A percentile compares a stretch with the other conserved stretches of the same genome.
These are phyloP conservation scores for Zymoseptoria tritici DNA, from an alignment of 2,329 filamentous ascomycete species.

Conservation along the genomic window DNA sequence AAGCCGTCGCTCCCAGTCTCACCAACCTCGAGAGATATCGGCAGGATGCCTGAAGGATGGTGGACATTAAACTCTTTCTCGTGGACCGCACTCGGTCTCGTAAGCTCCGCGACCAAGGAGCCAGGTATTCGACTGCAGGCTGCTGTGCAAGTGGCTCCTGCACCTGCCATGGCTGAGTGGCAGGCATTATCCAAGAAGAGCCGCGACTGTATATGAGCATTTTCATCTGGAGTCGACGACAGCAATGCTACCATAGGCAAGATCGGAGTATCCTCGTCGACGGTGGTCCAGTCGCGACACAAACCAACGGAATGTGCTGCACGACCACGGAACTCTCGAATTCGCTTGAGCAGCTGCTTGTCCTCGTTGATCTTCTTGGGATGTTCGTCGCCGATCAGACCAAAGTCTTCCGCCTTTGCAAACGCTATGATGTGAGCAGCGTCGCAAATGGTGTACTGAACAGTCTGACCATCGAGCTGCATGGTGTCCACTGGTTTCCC, in stretches of 20 bases:
- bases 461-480: slow-evolving; percentile 5
- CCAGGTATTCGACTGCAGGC: slow-evolving; percentile 10
- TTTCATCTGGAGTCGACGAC: slow-evolving; percentile 2
- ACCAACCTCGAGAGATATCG: slow-evolving; percentile 9
- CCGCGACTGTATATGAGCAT: slow-evolving; percentile 11
- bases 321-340: slow-evolving; percentile 11
- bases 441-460: slow-evolving; percentile 14
- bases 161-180: slow-evolving; percentile 14
- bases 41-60: slow-evolving; percentile 11
- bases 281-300: slow-evolving; percentile 10
- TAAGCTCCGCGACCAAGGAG: slow-evolving; percentile 8
- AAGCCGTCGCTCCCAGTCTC: not conserved
- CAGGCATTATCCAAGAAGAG: slow-evolving; percentile 14
- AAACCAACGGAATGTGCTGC: slow-evolving; percentile 10
- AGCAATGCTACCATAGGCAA: slow-evolving; percentile 14
- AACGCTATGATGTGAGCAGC: slow-evolving; percentile 15
- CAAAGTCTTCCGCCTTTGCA: slow-evolving; percentile 9
- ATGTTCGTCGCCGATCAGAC: slow-evolving; percentile 10
- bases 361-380: slow-evolving; percentile 11
- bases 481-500: slow-evolving; percentile 7
- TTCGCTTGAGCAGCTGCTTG: slow-evolving; percentile 2
- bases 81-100: slow-evolving; percentile 2
- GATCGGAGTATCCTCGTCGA: slow-evolving; percentile 12
- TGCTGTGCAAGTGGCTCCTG: slow-evolving; percentile 14
- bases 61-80: slow-evolving; percentile 9